A percentile compares a stretch with the other conserved stretches of the same genome.
Evolutionary conservation across 495 filamentous ascomycete species (phyloP).

Genomic region (Penicillium waksmanii): DNA sequence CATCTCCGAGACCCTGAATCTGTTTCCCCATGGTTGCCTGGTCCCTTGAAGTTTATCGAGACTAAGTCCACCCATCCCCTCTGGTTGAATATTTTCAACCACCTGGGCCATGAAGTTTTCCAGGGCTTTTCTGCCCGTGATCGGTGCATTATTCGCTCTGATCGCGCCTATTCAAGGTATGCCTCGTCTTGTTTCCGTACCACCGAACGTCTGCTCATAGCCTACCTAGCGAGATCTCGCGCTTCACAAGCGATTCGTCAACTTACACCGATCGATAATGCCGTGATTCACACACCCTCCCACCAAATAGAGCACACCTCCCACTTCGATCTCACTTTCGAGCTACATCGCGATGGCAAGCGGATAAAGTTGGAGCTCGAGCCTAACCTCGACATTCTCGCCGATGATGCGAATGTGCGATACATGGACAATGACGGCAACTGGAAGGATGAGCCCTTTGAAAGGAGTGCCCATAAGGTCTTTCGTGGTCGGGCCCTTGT

Average conservation of each 20-base stretch:
- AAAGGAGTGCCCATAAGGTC: constrained; percentile 73
- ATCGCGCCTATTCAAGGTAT: constrained; percentile 26
- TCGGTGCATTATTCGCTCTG: constrained; percentile 24
- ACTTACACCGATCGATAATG: constrained; percentile 72
- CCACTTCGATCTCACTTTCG: constrained; percentile 81
- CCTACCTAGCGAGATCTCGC: constrained; percentile 65
- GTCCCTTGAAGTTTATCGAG: constrained; percentile 1
- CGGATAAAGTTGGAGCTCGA: constrained; percentile 79
- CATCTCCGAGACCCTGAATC: constrained; percentile 13
- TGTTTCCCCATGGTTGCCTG: constrained; percentile 8
- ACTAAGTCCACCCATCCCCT: neutral
- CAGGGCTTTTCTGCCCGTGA: constrained; percentile 18
- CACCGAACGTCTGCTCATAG: constrained; percentile 11
- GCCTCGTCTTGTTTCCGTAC: neutral
- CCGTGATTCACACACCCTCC: constrained; percentile 76
- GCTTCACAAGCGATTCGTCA: constrained; percentile 76
- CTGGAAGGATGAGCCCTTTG: constrained; percentile 64
- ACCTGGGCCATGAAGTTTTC: constrained; percentile 30
- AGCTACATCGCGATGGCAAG: constrained; percentile 66
- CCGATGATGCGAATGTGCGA: constrained; percentile 71
- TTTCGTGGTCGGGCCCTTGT: constrained; percentile 82
- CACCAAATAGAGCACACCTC: constrained; percentile 78
- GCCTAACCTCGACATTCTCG: constrained; percentile 89
- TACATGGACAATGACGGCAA: constrained; percentile 73
- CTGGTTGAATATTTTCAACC: neutral